phyloP scores from a whole-genome alignment of 257 asterid species.

The Linaria vulgaris region DNA sequence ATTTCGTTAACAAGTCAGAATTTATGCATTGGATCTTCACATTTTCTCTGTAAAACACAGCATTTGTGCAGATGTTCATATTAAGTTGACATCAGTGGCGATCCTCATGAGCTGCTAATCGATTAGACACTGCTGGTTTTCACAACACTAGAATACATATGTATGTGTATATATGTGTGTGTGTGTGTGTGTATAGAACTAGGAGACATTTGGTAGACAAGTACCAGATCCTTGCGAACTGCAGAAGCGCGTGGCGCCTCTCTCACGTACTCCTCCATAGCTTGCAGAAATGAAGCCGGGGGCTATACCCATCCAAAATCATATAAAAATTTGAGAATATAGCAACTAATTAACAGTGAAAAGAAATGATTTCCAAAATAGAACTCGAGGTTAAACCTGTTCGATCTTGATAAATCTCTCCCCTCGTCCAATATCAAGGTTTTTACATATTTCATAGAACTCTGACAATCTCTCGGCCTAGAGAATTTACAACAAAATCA shows the following conservation, averaged over 20 bases:
- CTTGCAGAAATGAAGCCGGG: constrained; percentile 89
- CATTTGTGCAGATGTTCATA: too few relatives aligned
- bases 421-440: constrained; percentile 88
- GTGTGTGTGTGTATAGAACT: too few relatives aligned
- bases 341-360: constrained; percentile 1
- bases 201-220: too few relatives aligned
- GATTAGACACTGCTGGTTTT: too few relatives aligned
- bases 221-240: constrained; percentile 55
- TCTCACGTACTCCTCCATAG: constrained; percentile 97
- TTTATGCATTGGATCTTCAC: not conserved
- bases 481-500: constrained; percentile 23
- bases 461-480: constrained; percentile 96
- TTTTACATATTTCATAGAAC: constrained; percentile 85
- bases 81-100: too few relatives aligned
- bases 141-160: too few relatives aligned
- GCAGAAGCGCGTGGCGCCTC: constrained; percentile 91
- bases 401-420: constrained; percentile 89
- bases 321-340: constrained; percentile 25
- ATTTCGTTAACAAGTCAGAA: not conserved
- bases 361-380: constrained; percentile 4
- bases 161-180: too few relatives aligned
- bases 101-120: too few relatives aligned
- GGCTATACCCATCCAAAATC: constrained; percentile 57
- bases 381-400: constrained; percentile 56
- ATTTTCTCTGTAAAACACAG: too few relatives aligned